Conservation (phyloP, 2,329 filamentous ascomycete genomes). For the Hypoxylon sp. region DNA sequence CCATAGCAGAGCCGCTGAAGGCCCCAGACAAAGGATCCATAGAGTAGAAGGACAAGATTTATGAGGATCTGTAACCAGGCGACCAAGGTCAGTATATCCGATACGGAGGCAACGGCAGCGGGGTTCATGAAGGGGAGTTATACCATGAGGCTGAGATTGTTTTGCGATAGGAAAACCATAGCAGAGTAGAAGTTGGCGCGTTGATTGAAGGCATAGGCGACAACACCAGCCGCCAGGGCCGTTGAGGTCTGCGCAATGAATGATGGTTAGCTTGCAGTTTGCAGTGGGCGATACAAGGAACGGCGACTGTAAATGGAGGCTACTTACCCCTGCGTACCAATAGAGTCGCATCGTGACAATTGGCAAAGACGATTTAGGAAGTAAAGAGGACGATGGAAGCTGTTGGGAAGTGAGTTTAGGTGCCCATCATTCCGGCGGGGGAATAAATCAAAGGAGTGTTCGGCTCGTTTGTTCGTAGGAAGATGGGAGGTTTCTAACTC, state of each 20-base stretch:
- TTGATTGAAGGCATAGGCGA: slow-evolving; percentile 93
- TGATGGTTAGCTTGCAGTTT: slow-evolving; percentile 31
- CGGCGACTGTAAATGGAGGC: slow-evolving; percentile 25
- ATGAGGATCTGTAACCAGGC: slow-evolving; percentile 77
- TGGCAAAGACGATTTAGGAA: slow-evolving; percentile 32
- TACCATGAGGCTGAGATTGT: slow-evolving; percentile 94
- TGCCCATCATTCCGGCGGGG: slow-evolving; percentile 54
- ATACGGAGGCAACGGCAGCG: not conserved
- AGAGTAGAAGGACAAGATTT: slow-evolving; percentile 87
- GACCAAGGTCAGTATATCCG: slow-evolving; percentile 29
- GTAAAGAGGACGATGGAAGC: slow-evolving; percentile 33
- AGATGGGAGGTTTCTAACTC: slow-evolving; percentile 18
- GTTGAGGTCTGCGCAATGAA: slow-evolving; percentile 74
- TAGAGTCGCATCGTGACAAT: slow-evolving; percentile 66
- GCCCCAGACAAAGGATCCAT: slow-evolving; percentile 84
- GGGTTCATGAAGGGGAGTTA: slow-evolving; percentile 13
- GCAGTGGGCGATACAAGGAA: not conserved
- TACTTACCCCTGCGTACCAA: slow-evolving; percentile 72
- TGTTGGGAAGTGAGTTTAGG: slow-evolving; percentile 47
- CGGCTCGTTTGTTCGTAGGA: slow-evolving; percentile 25
- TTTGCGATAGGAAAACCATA: slow-evolving; percentile 95
- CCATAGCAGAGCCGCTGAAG: slow-evolving; percentile 93
- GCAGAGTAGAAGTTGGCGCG: slow-evolving; percentile 98
- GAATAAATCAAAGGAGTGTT: slow-evolving; percentile 14
- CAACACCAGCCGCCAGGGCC: slow-evolving; percentile 84